phyloP scores from a whole-genome alignment of 805 yeast genomes.

The Tetrapisispora taiwanensis region DNA sequence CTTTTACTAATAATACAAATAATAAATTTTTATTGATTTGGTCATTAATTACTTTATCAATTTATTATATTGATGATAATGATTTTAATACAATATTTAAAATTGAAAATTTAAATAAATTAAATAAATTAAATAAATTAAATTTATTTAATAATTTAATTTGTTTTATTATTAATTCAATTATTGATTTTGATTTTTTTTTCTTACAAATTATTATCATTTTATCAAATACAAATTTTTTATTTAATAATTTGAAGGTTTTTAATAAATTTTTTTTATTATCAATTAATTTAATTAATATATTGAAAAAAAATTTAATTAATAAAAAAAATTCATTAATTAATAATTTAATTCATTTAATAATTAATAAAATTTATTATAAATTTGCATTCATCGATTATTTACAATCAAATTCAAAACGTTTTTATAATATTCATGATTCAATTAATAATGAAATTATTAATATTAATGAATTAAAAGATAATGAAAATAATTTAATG shows the following conservation, averaged over 20 bases:
- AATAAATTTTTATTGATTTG: constrained; percentile 21
- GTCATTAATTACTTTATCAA: constrained; percentile 20
- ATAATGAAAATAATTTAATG: too few relatives aligned
- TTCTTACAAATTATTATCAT: constrained; percentile 20
- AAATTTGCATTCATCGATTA: constrained; percentile 21
- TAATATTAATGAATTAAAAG: too few relatives aligned
- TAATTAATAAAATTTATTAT: constrained; percentile 24
- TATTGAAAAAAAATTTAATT: constrained; percentile 14
- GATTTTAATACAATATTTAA: constrained; percentile 4
- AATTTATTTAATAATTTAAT: not conserved
- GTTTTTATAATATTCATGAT: too few relatives aligned
- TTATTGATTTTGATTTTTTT: constrained; percentile 18
- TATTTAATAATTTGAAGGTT: constrained; percentile 6
- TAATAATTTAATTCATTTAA: constrained; percentile 11
- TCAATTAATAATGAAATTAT: too few relatives aligned
- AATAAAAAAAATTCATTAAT: constrained; percentile 17
- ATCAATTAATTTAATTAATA: constrained; percentile 19
- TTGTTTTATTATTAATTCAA: constrained; percentile 8
- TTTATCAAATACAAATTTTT: constrained; percentile 20
- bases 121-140: too few relatives aligned
- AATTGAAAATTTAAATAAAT: too few relatives aligned
- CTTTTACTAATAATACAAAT: constrained; percentile 10
- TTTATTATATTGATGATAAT: constrained; percentile 21
- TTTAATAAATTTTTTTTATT: constrained; percentile 16
- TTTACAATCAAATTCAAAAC: constrained; percentile 16